Evolutionary conservation across 2,329 filamentous ascomycete genomes (phyloP).

Genomic region (Verticillium tricorpus): DNA sequence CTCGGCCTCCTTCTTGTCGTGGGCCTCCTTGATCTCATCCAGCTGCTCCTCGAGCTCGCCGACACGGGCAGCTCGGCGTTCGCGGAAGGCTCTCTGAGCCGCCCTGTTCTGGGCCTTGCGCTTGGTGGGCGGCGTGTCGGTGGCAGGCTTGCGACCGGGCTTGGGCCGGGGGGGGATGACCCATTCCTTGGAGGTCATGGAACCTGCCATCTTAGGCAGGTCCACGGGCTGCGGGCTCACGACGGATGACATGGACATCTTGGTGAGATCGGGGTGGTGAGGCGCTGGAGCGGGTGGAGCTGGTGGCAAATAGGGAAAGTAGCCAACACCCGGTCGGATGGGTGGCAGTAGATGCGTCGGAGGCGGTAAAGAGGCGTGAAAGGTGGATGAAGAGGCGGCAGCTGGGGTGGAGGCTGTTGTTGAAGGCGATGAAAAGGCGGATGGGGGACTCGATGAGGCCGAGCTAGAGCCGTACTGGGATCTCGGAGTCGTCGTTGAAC

Average conservation of each 20-base stretch:
- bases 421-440: slow-evolving; percentile 6
- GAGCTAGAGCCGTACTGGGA: slow-evolving; percentile 8
- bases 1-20: slow-evolving; percentile 54
- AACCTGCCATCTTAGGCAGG: slow-evolving; percentile 36
- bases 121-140: slow-evolving; percentile 88
- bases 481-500: not conserved
- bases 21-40: slow-evolving; percentile 53
- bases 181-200: slow-evolving; percentile 80
- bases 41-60: slow-evolving; percentile 68
- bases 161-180: slow-evolving; percentile 78
- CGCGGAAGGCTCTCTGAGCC: slow-evolving; percentile 85
- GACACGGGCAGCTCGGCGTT: slow-evolving; percentile 79
- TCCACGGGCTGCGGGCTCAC: slow-evolving; percentile 37
- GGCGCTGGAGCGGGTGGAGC: slow-evolving; percentile 16
- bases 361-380: slow-evolving; percentile 5
- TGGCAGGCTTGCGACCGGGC: slow-evolving; percentile 89
- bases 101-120: slow-evolving; percentile 92
- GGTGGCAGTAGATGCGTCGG: slow-evolving; percentile 8
- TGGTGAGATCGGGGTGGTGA: slow-evolving; percentile 24
- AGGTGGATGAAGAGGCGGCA: slow-evolving; percentile 8
- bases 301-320: slow-evolving; percentile 19
- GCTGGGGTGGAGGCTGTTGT: slow-evolving; percentile 7
- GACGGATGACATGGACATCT: slow-evolving; percentile 45
- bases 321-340: slow-evolving; percentile 12
- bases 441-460: slow-evolving; percentile 8